These are phyloP conservation scores for Mucor velutinosus DNA, from an alignment of 371 early-diverging fungal genomes.

Conservation along the genomic window DNA sequence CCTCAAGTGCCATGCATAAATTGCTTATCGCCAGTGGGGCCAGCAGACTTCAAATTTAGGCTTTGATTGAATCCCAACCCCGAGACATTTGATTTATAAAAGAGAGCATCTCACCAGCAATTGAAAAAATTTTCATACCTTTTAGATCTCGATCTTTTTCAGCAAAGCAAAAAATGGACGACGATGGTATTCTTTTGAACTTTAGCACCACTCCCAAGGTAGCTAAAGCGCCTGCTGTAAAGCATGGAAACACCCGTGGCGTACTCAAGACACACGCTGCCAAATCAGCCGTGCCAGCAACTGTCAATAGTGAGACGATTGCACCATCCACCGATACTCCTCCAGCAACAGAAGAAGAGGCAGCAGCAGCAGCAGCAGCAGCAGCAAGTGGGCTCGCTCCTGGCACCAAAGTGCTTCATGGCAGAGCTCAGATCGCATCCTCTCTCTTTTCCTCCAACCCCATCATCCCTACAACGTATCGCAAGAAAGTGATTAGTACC, in stretches of 20 bases:
- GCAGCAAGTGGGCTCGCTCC: slow-evolving; percentile 26
- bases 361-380: slow-evolving; percentile 15
- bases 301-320: slow-evolving; percentile 1
- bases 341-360: slow-evolving; percentile 7
- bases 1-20: not conserved
- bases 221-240: not conserved
- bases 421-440: slow-evolving; percentile 56
- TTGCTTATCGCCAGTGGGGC: not conserved
- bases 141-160: slow-evolving; percentile 10
- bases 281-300: slow-evolving; percentile 6
- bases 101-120: not conserved
- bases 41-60: not conserved
- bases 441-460: slow-evolving; percentile 64
- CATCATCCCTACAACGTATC: slow-evolving; percentile 36
- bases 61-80: not conserved
- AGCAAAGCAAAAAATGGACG: slow-evolving; percentile 46
- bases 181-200: slow-evolving; percentile 74
- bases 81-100: not conserved
- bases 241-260: slow-evolving; percentile 3
- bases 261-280: not conserved
- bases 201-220: slow-evolving; percentile 44
- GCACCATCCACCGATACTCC: not conserved
- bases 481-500: slow-evolving; percentile 32
- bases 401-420: slow-evolving; percentile 49
- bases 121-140: slow-evolving; percentile 2